Evolutionary conservation across 768 basidiomycete species (phyloP), one percentile per base, ranked within the genome.

Genomic region (Xerocomellus chrysenteron): DNA sequence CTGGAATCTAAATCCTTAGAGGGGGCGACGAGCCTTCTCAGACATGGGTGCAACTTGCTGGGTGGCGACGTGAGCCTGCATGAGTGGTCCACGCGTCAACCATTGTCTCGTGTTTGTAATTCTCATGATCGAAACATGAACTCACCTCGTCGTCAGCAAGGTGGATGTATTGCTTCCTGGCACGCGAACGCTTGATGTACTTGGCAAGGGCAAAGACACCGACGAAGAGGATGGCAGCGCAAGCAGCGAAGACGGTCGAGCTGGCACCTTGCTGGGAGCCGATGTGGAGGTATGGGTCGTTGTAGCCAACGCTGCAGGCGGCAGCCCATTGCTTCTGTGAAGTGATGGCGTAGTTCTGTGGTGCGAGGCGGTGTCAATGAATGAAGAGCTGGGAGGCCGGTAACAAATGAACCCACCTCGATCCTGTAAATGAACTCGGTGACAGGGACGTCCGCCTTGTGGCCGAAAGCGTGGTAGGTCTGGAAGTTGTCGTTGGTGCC

Each of bases 361-460:
- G 14, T 13, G 49, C 6, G 24, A 48, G 26, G 40, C 16, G 44
- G 39, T 50, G 51, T 40, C 59, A 45, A 50, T 37, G 24, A 45
- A 30, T 26, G 50, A 55, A 48, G 19, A 30, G 30, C 40, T 21
- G 24, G 39, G 12, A 47, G 48, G 32, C 26, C 16, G n/a, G 10
- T n/a, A 26, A 33, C 36, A 24, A 46, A 45, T 57, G 40, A 40
- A 46, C 75, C 17, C 67, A 88, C 90, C 82, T 91, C 86, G 52
- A 86, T 79, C 54, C 86, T 82, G 78, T 90, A 90, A 70, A 91
- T 87, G 78, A 92, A 92, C 68, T 91, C 88, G 14, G 89, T 90
- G 65, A 92, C 78, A 47, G 90, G 86, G 65, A 92, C 87, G 66
- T 92, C 90, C 54, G 83, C 76, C 55, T 80, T 77, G 76, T 87